These are phyloP conservation scores for Picochlorum sp. DNA, from an alignment of 139 green algal genomes.

Conservation along the genomic window DNA sequence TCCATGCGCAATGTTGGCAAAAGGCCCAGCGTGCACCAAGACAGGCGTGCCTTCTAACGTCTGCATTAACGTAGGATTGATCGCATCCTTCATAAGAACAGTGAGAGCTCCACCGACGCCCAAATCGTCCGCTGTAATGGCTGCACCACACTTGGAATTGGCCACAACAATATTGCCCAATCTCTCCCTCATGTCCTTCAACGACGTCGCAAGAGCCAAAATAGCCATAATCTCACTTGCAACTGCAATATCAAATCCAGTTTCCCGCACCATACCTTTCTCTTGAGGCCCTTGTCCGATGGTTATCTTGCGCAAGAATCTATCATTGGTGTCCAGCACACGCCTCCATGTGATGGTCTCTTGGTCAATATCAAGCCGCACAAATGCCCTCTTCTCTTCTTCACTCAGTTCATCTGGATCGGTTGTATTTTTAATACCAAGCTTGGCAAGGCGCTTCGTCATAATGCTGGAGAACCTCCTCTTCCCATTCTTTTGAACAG, in stretches of 20 bases:
- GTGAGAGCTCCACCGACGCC: conserved; percentile 90
- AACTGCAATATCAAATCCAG: conserved; percentile 95
- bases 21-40: conserved; percentile 79
- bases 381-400: conserved; percentile 79
- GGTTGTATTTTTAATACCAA: conserved; percentile 76
- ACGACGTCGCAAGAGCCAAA: conserved; percentile 77
- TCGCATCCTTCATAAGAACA: conserved; percentile 97
- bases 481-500: conserved; percentile 47
- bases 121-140: conserved; percentile 93
- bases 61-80: conserved; percentile 79
- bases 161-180: conserved; percentile 88
- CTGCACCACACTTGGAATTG: conserved; percentile 48
- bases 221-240: conserved; percentile 96
- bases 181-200: conserved; percentile 84
- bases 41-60: conserved; percentile 95
- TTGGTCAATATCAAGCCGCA: conserved; percentile 88
- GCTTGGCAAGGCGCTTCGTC: conserved; percentile 71
- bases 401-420: conserved; percentile 79
- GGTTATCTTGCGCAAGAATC: conserved; percentile 85
- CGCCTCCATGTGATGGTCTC: conserved; percentile 86
- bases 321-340: conserved; percentile 96
- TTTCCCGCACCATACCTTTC: conserved; percentile 41
- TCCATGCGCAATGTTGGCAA: conserved; percentile 97
- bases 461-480: conserved; percentile 85
- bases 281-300: conserved; percentile 63